phyloP scores from a whole-genome alignment of 2,329 filamentous ascomycete genomes.

The Escovopsis weberi region DNA sequence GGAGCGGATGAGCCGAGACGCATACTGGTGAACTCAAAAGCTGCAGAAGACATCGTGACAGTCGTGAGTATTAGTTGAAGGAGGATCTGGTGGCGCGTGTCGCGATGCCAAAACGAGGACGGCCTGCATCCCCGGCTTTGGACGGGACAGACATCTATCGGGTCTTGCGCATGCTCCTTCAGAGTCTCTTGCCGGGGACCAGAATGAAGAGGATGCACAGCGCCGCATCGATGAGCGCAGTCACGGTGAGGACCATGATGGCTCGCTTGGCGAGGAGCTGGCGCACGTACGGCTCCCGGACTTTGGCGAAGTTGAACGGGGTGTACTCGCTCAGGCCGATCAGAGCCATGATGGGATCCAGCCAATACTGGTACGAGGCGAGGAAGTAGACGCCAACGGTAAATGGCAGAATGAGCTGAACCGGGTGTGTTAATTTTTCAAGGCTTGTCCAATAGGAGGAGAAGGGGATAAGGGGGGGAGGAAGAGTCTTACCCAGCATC shows the following conservation, averaged over 20 bases:
- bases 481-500: slow-evolving; percentile 62
- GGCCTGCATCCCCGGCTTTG: background rate
- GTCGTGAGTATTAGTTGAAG: slow-evolving; percentile 12
- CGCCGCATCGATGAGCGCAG: slow-evolving; percentile 62
- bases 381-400: slow-evolving; percentile 81
- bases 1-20: background rate
- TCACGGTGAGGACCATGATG: slow-evolving; percentile 63
- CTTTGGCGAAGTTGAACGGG: slow-evolving; percentile 76
- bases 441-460: background rate
- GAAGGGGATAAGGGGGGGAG: background rate
- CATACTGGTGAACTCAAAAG: slow-evolving; percentile 6
- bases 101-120: background rate
- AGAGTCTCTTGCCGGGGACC: slow-evolving; percentile 77
- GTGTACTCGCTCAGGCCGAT: slow-evolving; percentile 93
- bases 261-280: slow-evolving; percentile 74
- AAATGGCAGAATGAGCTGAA: slow-evolving; percentile 66
- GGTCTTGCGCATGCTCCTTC: slow-evolving; percentile 8
- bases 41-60: slow-evolving; percentile 14
- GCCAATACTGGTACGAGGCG: slow-evolving; percentile 84
- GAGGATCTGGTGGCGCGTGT: background rate
- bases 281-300: slow-evolving; percentile 83
- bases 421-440: slow-evolving; percentile 8
- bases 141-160: background rate
- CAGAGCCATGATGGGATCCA: slow-evolving; percentile 82
- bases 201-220: slow-evolving; percentile 85